phyloP scores from a whole-genome alignment of 139 green algal species.

The Dunaliella primolecta region DNA sequence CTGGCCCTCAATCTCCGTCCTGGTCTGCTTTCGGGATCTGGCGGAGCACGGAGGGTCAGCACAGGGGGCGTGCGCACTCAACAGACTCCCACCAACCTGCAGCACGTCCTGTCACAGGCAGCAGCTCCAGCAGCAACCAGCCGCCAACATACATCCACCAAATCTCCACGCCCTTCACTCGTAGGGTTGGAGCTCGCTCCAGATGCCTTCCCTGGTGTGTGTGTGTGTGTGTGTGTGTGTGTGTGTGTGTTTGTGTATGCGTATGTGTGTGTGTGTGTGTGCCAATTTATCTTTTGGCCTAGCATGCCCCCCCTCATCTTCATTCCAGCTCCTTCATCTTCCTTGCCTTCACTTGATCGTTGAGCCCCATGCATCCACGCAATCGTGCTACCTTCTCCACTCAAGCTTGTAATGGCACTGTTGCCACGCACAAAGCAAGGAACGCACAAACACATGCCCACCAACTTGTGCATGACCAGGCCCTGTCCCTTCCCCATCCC shows the following conservation, averaged over 20 bases:
- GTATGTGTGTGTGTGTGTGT: too few species aligned
- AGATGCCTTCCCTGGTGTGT: not conserved
- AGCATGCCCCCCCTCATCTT: too few species aligned
- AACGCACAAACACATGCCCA: not conserved
- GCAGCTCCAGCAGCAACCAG: too few species aligned
- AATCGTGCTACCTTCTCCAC: too few species aligned
- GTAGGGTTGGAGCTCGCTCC: not conserved
- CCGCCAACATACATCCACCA: too few species aligned
- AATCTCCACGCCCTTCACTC: too few species aligned
- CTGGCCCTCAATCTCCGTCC: not conserved
- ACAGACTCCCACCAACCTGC: not conserved
- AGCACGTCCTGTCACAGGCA: not conserved
- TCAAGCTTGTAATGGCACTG: too few species aligned
- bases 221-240: not conserved
- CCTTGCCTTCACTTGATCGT: too few species aligned
- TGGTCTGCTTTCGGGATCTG: not conserved
- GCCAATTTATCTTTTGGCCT: too few species aligned
- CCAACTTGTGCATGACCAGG: not conserved
- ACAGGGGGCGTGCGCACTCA: not conserved
- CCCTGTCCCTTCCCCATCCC: not conserved
- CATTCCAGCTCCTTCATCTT: too few species aligned
- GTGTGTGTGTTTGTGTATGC: not conserved
- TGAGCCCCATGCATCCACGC: too few species aligned
- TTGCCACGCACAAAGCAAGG: too few species aligned
- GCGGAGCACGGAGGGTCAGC: not conserved